Conservation (phyloP, 768 basidiomycete species). For the Boletus rubropictus region DNA sequence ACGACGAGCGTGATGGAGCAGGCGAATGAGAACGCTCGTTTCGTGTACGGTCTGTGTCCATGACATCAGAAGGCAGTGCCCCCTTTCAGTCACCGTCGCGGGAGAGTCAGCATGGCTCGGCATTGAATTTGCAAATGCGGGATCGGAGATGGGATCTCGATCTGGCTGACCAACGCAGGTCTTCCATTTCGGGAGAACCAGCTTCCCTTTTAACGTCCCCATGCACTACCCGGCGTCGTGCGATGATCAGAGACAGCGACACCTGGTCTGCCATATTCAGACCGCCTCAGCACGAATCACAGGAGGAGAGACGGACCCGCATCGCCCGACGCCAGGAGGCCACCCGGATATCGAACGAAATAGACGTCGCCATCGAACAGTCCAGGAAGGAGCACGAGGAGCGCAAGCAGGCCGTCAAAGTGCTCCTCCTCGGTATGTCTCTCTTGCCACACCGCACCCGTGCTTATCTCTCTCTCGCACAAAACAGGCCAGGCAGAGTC, state of each 20-base stretch:
- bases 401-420: conserved; percentile 27
- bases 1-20: conserved; percentile 53
- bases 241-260: conserved; percentile 12
- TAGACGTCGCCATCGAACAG: conserved; percentile 28
- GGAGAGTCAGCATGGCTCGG: too few relatives aligned
- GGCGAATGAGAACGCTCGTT: conserved; percentile 58
- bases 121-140: too few relatives aligned
- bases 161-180: too few relatives aligned
- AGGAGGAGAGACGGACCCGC: not conserved
- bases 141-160: too few relatives aligned
- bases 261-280: conserved; percentile 22
- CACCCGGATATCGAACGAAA: conserved; percentile 18
- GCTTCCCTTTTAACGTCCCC: not conserved
- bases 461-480: accelerated
- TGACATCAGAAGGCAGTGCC: too few relatives aligned
- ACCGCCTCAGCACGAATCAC: conserved; percentile 14
- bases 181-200: too few relatives aligned
- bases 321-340: conserved; percentile 24
- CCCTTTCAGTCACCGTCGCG: too few relatives aligned
- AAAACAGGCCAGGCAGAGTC: conserved; percentile 30
- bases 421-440: conserved; percentile 24
- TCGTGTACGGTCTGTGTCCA: conserved; percentile 64
- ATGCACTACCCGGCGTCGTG: too few relatives aligned
- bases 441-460: accelerated
- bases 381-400: conserved; percentile 17